Evolutionary conservation across 345 rosid genomes (phyloP).

Genomic region (Barbarea vulgaris): DNA sequence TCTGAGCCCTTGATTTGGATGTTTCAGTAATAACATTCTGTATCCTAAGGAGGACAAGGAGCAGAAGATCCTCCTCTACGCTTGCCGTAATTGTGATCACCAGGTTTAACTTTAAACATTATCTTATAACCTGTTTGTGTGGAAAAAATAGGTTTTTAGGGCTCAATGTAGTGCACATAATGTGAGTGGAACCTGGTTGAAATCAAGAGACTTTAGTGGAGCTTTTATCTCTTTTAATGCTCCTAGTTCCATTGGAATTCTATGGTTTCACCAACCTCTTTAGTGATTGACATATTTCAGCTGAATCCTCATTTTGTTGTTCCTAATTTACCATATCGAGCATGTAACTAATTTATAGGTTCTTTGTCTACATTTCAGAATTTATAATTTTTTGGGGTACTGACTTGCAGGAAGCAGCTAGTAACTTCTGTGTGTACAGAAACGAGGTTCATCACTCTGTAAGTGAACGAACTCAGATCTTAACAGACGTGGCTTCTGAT

Average conservation of each 20-base stretch:
- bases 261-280: neutral
- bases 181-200: neutral
- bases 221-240: neutral
- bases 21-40: constrained; percentile 66
- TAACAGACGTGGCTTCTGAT: constrained; percentile 74
- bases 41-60: constrained; percentile 67
- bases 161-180: neutral
- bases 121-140: neutral
- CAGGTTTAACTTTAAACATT: constrained; percentile 45
- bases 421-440: constrained; percentile 60
- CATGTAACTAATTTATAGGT: neutral
- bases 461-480: constrained; percentile 64
- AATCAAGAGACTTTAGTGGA: neutral
- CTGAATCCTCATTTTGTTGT: no score
- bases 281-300: no score
- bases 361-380: neutral
- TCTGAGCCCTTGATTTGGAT: neutral
- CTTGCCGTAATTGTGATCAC: constrained; percentile 81
- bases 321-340: neutral
- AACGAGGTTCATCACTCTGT: constrained; percentile 74
- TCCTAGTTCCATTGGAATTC: neutral
- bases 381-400: neutral
- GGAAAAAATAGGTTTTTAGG: neutral
- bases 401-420: constrained; percentile 60
- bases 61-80: constrained; percentile 60